phyloP scores from a whole-genome alignment of 2,329 filamentous ascomycete genomes.

The Alternaria viburni region DNA sequence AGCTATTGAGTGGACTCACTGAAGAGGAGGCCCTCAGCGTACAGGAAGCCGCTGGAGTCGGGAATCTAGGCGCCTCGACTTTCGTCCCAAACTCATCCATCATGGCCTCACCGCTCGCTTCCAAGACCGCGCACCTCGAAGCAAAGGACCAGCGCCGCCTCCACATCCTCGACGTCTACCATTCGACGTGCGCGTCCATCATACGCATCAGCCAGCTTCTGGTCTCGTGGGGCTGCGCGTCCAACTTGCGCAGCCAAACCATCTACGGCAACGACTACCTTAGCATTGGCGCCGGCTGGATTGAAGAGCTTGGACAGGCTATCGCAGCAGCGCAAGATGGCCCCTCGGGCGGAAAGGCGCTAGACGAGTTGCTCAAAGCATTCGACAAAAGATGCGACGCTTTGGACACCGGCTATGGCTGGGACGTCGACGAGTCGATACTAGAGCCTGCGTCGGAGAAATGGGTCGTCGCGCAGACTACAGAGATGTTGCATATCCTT shows the following conservation, averaged over 20 bases:
- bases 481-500: conserved; percentile 75
- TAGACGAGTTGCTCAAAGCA: conserved; percentile 56
- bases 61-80: conserved; percentile 64
- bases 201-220: conserved; percentile 46
- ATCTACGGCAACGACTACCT: conserved; percentile 39
- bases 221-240: conserved; percentile 41
- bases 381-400: conserved; percentile 56
- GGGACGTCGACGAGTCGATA: conserved; percentile 56
- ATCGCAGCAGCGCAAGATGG: conserved; percentile 44
- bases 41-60: conserved; percentile 73
- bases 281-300: conserved; percentile 37
- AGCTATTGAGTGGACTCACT: conserved; percentile 74
- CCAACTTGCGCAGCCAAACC: conserved; percentile 34
- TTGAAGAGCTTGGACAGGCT: conserved; percentile 41
- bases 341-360: conserved; percentile 20
- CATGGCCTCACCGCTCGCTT: conserved; percentile 34
- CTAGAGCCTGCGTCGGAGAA: conserved; percentile 64
- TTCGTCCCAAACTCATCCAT: conserved; percentile 53
- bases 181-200: conserved; percentile 70
- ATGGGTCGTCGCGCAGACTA: conserved; percentile 69
- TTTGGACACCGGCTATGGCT: conserved; percentile 52
- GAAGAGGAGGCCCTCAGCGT: conserved; percentile 79
- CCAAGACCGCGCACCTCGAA: conserved; percentile 57
- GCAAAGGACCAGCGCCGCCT: conserved; percentile 66
- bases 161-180: conserved; percentile 73